Evolutionary conservation across 1,284 basidiomycete species (phyloP).

Genomic region (Phellopilus nigrolimitatus): DNA sequence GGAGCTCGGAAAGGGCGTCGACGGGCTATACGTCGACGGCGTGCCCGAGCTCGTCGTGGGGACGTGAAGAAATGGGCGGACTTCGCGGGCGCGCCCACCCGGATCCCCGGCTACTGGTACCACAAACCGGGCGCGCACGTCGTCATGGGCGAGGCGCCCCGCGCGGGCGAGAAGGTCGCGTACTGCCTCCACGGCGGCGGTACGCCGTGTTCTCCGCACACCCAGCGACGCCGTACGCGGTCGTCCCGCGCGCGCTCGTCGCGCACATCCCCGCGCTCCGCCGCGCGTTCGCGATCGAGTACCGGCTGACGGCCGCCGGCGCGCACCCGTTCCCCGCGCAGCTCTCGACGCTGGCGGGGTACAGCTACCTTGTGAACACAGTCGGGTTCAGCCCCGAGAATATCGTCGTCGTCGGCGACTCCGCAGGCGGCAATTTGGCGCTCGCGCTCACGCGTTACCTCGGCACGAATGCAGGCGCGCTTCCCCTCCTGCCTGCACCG

Average conservation of each 20-base stretch:
- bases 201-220: conserved; percentile 27
- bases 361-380: too few species aligned
- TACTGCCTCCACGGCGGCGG: too few species aligned
- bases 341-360: too few species aligned
- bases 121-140: too few species aligned
- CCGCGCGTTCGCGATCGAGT: conserved; percentile 43
- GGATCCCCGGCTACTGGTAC: too few species aligned
- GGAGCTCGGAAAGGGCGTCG: conserved; percentile 17
- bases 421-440: conserved; percentile 69
- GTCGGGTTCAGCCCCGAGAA: too few species aligned
- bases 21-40: conserved; percentile 21
- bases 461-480: conserved; percentile 33
- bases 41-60: conserved; percentile 35
- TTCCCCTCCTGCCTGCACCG: conserved; percentile 22
- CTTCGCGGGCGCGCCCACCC: too few species aligned
- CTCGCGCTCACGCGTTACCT: conserved; percentile 53
- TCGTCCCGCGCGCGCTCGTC: conserved; percentile 29
- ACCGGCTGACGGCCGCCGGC: conserved; percentile 29
- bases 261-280: conserved; percentile 35
- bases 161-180: too few species aligned
- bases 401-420: conserved; percentile 66
- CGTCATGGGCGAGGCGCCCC: too few species aligned
- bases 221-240: conserved; percentile 25
- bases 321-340: conserved; percentile 50
- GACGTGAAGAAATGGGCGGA: too few species aligned